Conservation (phyloP, 176 grass and related monocot genomes). For the Rhynchospora breviuscula region DNA sequence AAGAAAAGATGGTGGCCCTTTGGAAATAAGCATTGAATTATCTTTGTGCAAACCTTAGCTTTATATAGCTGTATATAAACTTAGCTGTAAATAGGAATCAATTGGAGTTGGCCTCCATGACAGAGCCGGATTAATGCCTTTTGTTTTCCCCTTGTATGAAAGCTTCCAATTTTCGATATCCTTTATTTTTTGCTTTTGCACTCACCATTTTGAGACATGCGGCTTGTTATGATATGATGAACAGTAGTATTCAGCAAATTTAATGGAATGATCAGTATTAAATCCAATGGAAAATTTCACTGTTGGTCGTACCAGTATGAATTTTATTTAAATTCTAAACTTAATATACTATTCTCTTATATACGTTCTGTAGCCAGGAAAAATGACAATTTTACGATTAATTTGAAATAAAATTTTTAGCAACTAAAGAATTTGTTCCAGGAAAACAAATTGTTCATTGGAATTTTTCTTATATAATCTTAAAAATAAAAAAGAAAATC, state of each 20-base stretch:
- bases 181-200: not conserved
- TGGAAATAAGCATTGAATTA: slow-evolving; percentile 42
- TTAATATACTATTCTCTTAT: too few species aligned
- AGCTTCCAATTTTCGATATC: not conserved
- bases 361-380: too few species aligned
- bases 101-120: not conserved
- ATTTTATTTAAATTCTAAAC: too few species aligned
- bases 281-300: too few species aligned
- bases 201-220: not conserved
- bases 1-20: slow-evolving; percentile 64
- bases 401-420: too few species aligned
- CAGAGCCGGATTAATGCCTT: not conserved
- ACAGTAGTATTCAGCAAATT: not conserved
- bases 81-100: not conserved
- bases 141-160: not conserved
- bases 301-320: too few species aligned
- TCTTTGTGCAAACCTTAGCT: not conserved
- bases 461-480: too few species aligned
- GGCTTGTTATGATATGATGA: slow-evolving; percentile 1
- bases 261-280: not conserved
- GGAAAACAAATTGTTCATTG: too few species aligned
- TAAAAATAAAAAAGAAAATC: too few species aligned
- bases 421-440: too few species aligned
- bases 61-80: not conserved
- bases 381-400: too few species aligned